phyloP scores from a whole-genome alignment of 345 rosid genomes.

The Eucalyptus virginea region DNA sequence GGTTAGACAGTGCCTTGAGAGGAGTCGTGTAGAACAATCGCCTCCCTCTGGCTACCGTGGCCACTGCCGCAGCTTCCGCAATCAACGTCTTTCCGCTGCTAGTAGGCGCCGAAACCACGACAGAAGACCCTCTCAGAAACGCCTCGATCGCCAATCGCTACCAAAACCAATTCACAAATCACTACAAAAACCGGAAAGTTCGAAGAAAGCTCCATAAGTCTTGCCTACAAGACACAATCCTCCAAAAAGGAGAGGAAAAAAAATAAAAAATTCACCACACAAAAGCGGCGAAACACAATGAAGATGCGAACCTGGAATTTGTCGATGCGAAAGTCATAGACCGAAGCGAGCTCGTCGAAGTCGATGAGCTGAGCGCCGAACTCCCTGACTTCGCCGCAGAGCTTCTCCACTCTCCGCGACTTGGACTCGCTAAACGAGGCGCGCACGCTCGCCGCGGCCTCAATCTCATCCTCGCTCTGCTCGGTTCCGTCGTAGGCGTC shows the following conservation, averaged over 20 bases:
- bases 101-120: constrained; percentile 95
- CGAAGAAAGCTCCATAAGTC: not conserved
- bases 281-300: not conserved
- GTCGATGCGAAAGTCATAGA: constrained; percentile 81
- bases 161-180: not conserved
- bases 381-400: constrained; percentile 48
- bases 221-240: not conserved
- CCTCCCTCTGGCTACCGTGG: constrained; percentile 72
- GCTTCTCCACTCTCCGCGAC: constrained; percentile 72
- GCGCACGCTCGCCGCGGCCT: constrained; percentile 6
- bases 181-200: not conserved
- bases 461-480: constrained; percentile 40
- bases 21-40: constrained; percentile 91
- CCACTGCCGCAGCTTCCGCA: constrained; percentile 95
- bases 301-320: constrained; percentile 66
- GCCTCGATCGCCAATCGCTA: constrained; percentile 82
- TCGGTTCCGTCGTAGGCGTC: constrained; percentile 26
- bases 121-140: constrained; percentile 71
- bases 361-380: constrained; percentile 70
- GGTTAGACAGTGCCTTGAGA: constrained; percentile 94
- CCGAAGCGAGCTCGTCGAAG: constrained; percentile 61
- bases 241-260: not conserved
- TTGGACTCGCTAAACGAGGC: constrained; percentile 24
- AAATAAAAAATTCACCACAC: not conserved
- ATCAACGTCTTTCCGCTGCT: constrained; percentile 96